Evolutionary conservation across 179 eudicot species (phyloP), one percentile per base, ranked within the genome.

Genomic region (Spergularia azorica): DNA sequence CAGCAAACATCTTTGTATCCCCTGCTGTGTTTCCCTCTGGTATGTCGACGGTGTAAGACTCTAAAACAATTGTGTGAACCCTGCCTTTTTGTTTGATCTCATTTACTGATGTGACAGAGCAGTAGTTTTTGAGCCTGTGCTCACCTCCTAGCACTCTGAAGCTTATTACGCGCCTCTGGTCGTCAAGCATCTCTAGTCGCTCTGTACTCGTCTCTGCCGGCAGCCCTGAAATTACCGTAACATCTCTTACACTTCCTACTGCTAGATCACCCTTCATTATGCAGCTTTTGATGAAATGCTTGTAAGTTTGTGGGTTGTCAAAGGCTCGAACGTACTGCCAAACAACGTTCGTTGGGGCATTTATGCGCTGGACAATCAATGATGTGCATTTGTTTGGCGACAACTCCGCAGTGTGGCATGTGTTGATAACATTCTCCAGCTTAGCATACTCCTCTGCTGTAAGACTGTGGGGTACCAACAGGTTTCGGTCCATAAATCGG

Each of bases 171-270:
- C 79, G 85, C 63, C 70, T 79, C 73, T 86, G 85, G 75, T 86
- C 89, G 14, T 86, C 87, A 56, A 85, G 67, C 75, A 82, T 82
- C 83, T 85, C 88, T 62, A 85, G 61, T 74, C 85, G 77, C 67
- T 85, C 89, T 0, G 87, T 86, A 79, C 85, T 84, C 2, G 86
- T 86, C 13, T 83, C 84, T 9, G 89, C 89, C 0, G 89, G 89
- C 62, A 86, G 76, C 48, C 89, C 87, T n/a, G 89, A 86, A 69
- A 86, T 80, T 17, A 86, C 84, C 20, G 82, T 71, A 10, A 86
- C 80, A 43, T 86, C 81, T 36, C 89, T 72, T 54, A 82, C 70
- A 59, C 87, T 84, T 12, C 89, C 89, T 38, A 86, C 86, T 21
- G 79, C 79, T 46, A 83, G 82, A 46, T 78, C 86, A 32, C 86